These are phyloP conservation scores for Bryopsis sp. DNA, from an alignment of 139 green algal genomes.

Conservation along the genomic window DNA sequence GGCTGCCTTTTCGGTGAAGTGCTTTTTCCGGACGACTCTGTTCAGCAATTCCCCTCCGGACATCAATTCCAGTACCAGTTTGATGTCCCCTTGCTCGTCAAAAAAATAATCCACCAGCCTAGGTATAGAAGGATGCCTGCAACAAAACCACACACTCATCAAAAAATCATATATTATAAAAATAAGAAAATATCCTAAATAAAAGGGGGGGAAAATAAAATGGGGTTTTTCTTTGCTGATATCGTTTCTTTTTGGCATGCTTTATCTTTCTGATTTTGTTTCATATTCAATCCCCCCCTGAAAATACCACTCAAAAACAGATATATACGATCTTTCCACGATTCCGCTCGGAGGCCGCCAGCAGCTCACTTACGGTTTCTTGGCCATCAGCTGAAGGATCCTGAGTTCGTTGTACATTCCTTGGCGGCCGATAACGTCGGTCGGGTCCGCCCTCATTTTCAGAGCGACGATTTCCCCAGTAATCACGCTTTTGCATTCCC, in stretches of 20 bases:
- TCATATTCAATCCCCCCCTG: too few species aligned
- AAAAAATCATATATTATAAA: too few species aligned
- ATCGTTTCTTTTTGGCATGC: too few species aligned
- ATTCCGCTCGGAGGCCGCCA: not conserved
- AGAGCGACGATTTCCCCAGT: not conserved
- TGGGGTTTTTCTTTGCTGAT: too few species aligned
- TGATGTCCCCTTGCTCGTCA: constrained; percentile 8
- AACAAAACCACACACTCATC: too few species aligned
- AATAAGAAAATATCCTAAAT: too few species aligned
- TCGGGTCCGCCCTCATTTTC: not conserved
- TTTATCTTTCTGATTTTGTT: too few species aligned
- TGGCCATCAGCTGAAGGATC: constrained; percentile 10
- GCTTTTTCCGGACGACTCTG: not conserved
- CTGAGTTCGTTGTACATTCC: constrained; percentile 15
- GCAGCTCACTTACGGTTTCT: not conserved
- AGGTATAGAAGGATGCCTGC: constrained; percentile 14
- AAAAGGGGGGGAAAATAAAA: too few species aligned
- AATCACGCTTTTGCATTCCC: not conserved
- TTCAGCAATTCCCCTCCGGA: not conserved
- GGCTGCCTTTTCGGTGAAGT: not conserved
- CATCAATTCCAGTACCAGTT: constrained; percentile 11
- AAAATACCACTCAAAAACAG: too few species aligned
- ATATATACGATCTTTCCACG: not conserved
- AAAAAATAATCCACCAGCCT: constrained; percentile 2
- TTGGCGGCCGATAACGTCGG: not conserved